These are phyloP conservation scores for Rosa multiflora DNA, from an alignment of 306 rosid genomes.

Conservation along the genomic window DNA sequence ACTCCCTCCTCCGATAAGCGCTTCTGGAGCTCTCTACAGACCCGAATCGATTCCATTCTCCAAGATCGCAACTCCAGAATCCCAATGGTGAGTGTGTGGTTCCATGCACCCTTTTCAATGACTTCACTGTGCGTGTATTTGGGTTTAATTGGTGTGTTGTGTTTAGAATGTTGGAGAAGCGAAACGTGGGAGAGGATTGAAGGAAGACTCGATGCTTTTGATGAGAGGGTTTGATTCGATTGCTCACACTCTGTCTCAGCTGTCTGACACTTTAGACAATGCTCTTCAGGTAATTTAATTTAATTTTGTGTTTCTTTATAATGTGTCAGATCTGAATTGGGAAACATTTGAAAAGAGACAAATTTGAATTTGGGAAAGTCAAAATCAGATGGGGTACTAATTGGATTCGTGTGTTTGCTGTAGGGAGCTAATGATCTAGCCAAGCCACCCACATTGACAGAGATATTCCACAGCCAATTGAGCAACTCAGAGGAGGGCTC, in stretches of 20 bases:
- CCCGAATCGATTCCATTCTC: slow-evolving; percentile 49
- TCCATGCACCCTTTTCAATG: not conserved
- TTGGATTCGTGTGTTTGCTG: not conserved
- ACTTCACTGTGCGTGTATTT: not conserved
- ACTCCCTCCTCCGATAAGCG: slow-evolving; percentile 79
- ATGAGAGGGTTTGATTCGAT: slow-evolving; percentile 88
- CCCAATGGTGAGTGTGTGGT: slow-evolving; percentile 33
- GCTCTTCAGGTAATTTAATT: slow-evolving; percentile 64
- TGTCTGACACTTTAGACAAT: slow-evolving; percentile 70
- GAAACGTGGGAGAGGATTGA: slow-evolving; percentile 39
- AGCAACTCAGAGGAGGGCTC: slow-evolving; percentile 37
- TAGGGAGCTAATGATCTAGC: slow-evolving; percentile 84
- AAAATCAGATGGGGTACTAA: slow-evolving; percentile 1
- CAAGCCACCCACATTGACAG: slow-evolving; percentile 77
- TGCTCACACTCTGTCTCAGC: slow-evolving; percentile 66
- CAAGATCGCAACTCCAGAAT: slow-evolving; percentile 31
- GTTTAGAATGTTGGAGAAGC: slow-evolving; percentile 36
- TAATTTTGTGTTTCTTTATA: not conserved
- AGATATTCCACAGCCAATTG: slow-evolving; percentile 58
- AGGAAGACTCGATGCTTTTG: slow-evolving; percentile 70
- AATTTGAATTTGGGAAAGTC: not conserved
- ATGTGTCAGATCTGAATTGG: slow-evolving; percentile 10
- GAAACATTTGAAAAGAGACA: not conserved
- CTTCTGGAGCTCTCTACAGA: slow-evolving; percentile 69
- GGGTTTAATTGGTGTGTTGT: not conserved